Conservation (phyloP, 2,329 filamentous ascomycete species). For the Claviceps arundinis region DNA sequence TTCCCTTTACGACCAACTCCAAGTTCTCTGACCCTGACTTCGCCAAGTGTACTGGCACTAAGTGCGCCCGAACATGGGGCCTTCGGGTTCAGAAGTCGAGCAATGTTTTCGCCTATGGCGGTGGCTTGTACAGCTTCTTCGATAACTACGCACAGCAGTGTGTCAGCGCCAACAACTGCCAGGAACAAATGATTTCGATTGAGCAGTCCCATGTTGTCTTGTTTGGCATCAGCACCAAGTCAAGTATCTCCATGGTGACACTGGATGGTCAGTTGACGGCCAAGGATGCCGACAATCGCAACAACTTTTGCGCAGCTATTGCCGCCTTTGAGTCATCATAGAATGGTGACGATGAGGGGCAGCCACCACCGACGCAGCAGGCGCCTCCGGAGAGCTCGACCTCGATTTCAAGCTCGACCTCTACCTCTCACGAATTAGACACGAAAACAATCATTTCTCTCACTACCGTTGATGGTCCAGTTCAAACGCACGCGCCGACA, state of each 20-base stretch:
- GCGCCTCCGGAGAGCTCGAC: not conserved
- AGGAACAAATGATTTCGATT: conserved; percentile 64
- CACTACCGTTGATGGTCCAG: not conserved
- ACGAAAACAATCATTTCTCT: not conserved
- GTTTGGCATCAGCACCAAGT: conserved; percentile 63
- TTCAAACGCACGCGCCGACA: not conserved
- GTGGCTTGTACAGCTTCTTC: conserved; percentile 71
- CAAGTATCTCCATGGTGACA: conserved; percentile 59
- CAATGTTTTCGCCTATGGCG: conserved; percentile 57
- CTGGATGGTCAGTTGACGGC: conserved; percentile 41
- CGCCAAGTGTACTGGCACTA: conserved; percentile 34
- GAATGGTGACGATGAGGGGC: conserved; percentile 6
- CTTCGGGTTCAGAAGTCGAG: conserved; percentile 55
- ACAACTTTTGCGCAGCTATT: conserved; percentile 51
- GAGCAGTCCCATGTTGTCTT: conserved; percentile 54
- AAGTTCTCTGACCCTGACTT: conserved; percentile 59
- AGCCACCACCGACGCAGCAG: not conserved
- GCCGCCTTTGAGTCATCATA: conserved; percentile 31
- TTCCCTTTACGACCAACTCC: conserved; percentile 48
- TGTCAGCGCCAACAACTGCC: conserved; percentile 54
- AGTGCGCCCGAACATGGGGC: conserved; percentile 65
- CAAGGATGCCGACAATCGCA: conserved; percentile 48
- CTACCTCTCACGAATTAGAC: not conserved
- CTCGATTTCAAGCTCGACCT: too few relatives aligned
- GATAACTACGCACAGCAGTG: conserved; percentile 68